phyloP scores from a whole-genome alignment of 202 grass and related monocot species.

The Cymbopogon flexuosus region DNA sequence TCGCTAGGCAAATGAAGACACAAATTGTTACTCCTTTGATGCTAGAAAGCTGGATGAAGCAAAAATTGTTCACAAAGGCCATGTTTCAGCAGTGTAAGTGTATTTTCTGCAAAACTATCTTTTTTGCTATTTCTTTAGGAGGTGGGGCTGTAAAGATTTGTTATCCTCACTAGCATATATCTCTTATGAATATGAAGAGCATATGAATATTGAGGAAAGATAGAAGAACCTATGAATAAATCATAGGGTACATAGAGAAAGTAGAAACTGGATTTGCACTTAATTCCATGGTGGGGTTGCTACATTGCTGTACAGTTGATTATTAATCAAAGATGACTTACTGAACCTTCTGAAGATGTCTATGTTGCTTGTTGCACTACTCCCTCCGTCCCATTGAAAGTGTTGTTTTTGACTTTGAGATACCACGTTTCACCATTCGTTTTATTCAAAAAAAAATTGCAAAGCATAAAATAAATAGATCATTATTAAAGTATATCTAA shows the following conservation, averaged over 20 bases:
- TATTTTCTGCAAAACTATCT: neutral
- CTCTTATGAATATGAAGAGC: neutral
- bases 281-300: neutral
- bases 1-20: constrained; percentile 92
- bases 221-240: neutral
- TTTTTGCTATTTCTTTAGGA: neutral
- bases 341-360: neutral
- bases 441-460: no score
- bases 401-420: no score
- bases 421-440: no score
- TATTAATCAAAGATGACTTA: neutral
- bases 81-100: constrained; percentile 98
- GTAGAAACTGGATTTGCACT: constrained; percentile 11
- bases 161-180: neutral
- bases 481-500: no score
- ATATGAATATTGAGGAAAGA: neutral
- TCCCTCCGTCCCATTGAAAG: no score
- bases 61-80: constrained; percentile 88
- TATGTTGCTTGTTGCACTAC: neutral
- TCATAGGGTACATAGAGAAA: neutral
- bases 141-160: constrained; percentile 2
- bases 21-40: constrained; percentile 93
- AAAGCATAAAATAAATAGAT: no score
- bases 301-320: neutral
- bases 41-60: constrained; percentile 86